phyloP scores from a whole-genome alignment of 805 yeast genomes.

The Isabelozyma heimii region DNA sequence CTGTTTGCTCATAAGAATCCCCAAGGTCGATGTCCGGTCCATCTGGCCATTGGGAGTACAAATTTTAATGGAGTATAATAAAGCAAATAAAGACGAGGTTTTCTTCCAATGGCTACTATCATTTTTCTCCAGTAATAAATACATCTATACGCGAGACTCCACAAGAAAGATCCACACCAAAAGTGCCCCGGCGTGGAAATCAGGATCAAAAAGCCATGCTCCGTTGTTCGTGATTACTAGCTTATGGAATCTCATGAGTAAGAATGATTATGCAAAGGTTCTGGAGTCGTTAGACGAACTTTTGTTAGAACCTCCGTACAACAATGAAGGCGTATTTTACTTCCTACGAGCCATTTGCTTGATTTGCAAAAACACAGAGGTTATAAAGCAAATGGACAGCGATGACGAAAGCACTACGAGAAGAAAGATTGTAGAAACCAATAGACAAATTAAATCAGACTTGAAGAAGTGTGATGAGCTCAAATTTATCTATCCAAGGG shows the following conservation, averaged over 20 bases:
- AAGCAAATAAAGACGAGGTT: conserved; percentile 18
- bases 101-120: conserved; percentile 39
- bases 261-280: conserved; percentile 32
- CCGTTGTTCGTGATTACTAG: conserved; percentile 40
- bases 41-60: conserved; percentile 67
- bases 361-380: conserved; percentile 18
- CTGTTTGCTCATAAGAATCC: conserved; percentile 46
- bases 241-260: conserved; percentile 41
- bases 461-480: neutral
- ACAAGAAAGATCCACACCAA: neutral
- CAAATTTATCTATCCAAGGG: neutral
- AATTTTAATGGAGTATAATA: conserved; percentile 30
- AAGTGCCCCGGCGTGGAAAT: conserved; percentile 35
- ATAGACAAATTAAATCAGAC: neutral
- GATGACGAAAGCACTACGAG: neutral
- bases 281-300: conserved; percentile 34
- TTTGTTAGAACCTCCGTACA: conserved; percentile 41
- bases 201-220: conserved; percentile 38
- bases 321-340: conserved; percentile 37
- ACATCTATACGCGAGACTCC: neutral
- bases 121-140: conserved; percentile 15
- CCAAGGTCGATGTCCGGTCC: conserved; percentile 49
- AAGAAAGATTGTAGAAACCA: neutral
- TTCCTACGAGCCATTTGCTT: conserved; percentile 33
- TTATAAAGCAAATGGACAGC: conserved; percentile 7